These are phyloP conservation scores for Rhodamnia rubescens DNA, from an alignment of 345 rosid genomes.

Conservation along the genomic window DNA sequence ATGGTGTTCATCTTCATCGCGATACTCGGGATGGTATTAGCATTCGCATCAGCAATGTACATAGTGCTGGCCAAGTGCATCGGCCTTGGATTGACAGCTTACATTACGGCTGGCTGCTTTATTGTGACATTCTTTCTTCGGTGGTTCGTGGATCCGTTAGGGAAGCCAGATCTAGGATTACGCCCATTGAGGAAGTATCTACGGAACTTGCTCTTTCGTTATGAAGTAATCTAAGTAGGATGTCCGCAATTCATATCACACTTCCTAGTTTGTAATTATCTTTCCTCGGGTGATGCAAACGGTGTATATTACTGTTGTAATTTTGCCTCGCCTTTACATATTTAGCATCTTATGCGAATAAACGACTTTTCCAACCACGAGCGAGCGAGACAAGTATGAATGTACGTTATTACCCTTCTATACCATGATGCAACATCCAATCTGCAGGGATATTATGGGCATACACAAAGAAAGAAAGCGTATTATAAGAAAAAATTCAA, in stretches of 20 bases:
- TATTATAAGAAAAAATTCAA: not conserved
- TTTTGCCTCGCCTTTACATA: not conserved
- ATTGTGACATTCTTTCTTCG: slow-evolving; percentile 1
- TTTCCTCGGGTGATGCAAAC: not conserved
- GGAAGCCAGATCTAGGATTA: slow-evolving; percentile 10
- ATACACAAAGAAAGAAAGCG: not conserved
- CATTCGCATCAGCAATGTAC: slow-evolving; percentile 8
- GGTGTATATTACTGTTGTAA: not conserved
- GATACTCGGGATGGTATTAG: slow-evolving; percentile 4
- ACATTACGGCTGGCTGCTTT: slow-evolving; percentile 3
- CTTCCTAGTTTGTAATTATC: not conserved
- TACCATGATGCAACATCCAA: not conserved
- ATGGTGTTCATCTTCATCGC: slow-evolving; percentile 8
- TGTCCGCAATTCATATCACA: not conserved
- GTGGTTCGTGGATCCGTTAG: slow-evolving; percentile 13
- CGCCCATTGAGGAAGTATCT: slow-evolving; percentile 1
- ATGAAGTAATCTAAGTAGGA: not conserved
- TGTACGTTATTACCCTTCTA: not conserved
- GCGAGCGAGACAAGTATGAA: not conserved
- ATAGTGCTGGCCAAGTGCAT: slow-evolving; percentile 1
- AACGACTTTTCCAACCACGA: not conserved
- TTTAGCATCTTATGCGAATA: not conserved
- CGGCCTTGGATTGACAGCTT: slow-evolving; percentile 3
- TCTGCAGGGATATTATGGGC: not conserved
- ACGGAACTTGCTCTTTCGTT: slow-evolving; percentile 4